Evolutionary conservation across 2,329 filamentous ascomycete species (phyloP).

Genomic region (Colletotrichum orchidophilum): DNA sequence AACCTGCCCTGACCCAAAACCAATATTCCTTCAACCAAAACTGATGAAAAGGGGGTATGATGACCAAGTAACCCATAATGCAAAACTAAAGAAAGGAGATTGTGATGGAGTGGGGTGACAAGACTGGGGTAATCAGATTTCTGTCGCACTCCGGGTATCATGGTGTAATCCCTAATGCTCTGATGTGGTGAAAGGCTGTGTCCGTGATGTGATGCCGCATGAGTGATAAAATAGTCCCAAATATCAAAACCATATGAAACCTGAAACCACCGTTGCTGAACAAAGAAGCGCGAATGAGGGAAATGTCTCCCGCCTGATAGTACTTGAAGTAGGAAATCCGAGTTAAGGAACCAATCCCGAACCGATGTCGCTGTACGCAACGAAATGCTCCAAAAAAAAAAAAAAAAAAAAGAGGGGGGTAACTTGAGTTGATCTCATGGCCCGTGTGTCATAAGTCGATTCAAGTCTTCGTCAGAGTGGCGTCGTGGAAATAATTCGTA

Average conservation of each 20-base stretch:
- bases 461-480: background rate
- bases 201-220: slow-evolving; percentile 29
- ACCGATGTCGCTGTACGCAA: slow-evolving; percentile 26
- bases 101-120: slow-evolving; percentile 34
- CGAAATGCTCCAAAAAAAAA: background rate
- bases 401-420: background rate
- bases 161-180: slow-evolving; percentile 35
- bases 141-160: slow-evolving; percentile 37
- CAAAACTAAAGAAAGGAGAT: slow-evolving; percentile 18
- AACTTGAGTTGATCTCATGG: background rate
- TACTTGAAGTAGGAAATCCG: background rate
- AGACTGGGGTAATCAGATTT: slow-evolving; percentile 34
- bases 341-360: background rate
- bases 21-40: background rate
- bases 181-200: slow-evolving; percentile 25
- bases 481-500: background rate
- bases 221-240: background rate
- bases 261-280: background rate
- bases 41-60: slow-evolving; percentile 23
- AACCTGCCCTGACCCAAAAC: background rate
- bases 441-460: background rate
- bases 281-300: background rate
- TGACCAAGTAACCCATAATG: background rate
- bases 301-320: background rate
- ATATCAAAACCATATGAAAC: background rate